These are phyloP conservation scores for Pseudogymnoascus sp. DNA, from an alignment of 2,329 filamentous ascomycete genomes.

Conservation along the genomic window DNA sequence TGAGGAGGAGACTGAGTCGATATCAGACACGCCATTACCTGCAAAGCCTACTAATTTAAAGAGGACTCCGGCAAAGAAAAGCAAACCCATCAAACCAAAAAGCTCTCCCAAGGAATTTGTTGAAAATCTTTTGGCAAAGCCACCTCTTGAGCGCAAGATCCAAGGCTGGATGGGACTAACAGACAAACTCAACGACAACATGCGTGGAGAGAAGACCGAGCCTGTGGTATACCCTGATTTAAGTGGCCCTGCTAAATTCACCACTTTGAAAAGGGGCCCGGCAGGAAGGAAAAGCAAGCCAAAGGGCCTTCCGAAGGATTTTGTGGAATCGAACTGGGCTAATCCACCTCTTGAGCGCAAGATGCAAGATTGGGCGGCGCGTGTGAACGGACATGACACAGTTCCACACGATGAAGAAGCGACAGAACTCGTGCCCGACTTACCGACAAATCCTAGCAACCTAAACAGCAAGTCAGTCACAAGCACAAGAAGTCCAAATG, in stretches of 20 bases:
- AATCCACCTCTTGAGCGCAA: constrained; percentile 53
- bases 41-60: neutral
- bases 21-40: constrained; percentile 15
- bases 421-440: neutral
- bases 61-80: constrained; percentile 6
- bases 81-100: constrained; percentile 35
- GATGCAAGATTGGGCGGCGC: constrained; percentile 52
- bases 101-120: constrained; percentile 48
- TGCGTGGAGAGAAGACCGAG: neutral
- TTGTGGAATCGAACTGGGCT: constrained; percentile 44
- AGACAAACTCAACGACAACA: constrained; percentile 10
- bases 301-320: constrained; percentile 48
- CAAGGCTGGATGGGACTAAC: constrained; percentile 48
- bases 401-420: constrained; percentile 1
- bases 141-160: constrained; percentile 51
- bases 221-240: neutral
- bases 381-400: constrained; percentile 5
- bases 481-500: neutral
- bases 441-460: neutral
- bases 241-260: neutral
- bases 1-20: neutral
- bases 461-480: constrained; percentile 1
- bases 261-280: neutral
- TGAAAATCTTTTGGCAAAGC: constrained; percentile 35
- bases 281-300: neutral